Evolutionary conservation across 192 early-diverging fungal genomes (phyloP).

Genomic region (Rhizophagus sp.): DNA sequence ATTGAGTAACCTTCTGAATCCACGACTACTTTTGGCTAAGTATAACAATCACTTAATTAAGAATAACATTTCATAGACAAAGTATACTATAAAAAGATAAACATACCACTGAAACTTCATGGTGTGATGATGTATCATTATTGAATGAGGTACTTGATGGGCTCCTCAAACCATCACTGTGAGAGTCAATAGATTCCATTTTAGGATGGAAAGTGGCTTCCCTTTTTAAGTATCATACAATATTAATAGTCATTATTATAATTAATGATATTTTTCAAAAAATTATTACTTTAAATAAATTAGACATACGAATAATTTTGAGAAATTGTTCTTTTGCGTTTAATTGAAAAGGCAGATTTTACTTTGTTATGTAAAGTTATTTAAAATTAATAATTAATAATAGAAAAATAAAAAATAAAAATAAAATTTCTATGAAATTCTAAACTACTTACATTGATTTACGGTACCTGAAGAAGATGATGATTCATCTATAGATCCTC

Average conservation of each 20-base stretch:
- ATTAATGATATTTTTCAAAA: neutral
- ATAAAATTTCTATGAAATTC: too few relatives aligned
- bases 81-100: neutral
- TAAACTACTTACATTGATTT: neutral
- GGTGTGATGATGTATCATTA: neutral
- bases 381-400: neutral
- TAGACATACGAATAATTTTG: neutral
- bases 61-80: neutral
- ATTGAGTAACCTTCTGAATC: conserved; percentile 58
- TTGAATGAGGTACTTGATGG: neutral
- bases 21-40: conserved; percentile 40
- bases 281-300: neutral
- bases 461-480: neutral
- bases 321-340: neutral
- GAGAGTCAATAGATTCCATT: neutral
- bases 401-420: neutral
- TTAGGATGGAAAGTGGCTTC: neutral
- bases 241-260: neutral
- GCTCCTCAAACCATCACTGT: neutral
- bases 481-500: neutral
- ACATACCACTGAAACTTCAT: neutral
- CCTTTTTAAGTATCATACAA: neutral
- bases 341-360: neutral
- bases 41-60: neutral
- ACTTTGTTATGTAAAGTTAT: neutral